Evolutionary conservation across 2,329 filamentous ascomycete genomes (phyloP).

Genomic region (Sarocladiaceae sp.): DNA sequence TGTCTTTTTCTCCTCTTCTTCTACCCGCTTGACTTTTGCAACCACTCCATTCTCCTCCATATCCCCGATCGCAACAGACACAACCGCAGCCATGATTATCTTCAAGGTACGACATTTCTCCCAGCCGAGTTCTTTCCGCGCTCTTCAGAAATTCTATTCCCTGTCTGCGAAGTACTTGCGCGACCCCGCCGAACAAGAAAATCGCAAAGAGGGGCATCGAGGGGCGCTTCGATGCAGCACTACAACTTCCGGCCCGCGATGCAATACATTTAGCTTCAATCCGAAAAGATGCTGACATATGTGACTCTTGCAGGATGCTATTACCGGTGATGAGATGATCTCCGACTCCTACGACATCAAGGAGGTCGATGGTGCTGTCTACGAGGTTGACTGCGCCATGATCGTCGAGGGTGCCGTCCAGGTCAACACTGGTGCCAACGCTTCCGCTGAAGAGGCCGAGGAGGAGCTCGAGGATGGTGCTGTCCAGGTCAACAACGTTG

Average conservation of each 20-base stretch:
- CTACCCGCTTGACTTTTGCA: slow-evolving; percentile 15
- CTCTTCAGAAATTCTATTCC: neutral
- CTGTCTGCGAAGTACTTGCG: neutral
- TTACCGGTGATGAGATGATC: slow-evolving; percentile 92
- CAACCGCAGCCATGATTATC: slow-evolving; percentile 65
- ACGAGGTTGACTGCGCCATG: slow-evolving; percentile 90
- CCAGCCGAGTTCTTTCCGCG: neutral
- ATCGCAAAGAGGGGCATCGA: slow-evolving; percentile 10
- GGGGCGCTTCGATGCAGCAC: neutral
- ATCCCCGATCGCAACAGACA: slow-evolving; percentile 15
- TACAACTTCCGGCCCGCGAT: neutral
- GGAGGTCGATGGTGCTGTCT: slow-evolving; percentile 73
- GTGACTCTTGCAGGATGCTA: slow-evolving; percentile 63
- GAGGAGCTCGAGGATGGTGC: slow-evolving; percentile 66
- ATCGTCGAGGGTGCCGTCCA: slow-evolving; percentile 72
- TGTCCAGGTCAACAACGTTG: slow-evolving; percentile 84
- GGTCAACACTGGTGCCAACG: slow-evolving; percentile 89
- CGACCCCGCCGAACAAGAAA: slow-evolving; percentile 1
- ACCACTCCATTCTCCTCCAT: slow-evolving; percentile 11
- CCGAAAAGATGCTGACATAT: neutral
- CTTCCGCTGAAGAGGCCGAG: slow-evolving; percentile 85
- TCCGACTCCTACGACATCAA: slow-evolving; percentile 89
- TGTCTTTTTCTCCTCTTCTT: slow-evolving; percentile 11
- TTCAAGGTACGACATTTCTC: slow-evolving; percentile 51
- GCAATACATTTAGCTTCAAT: too few relatives aligned